Evolutionary conservation across 495 filamentous ascomycete genomes (phyloP), one percentile per base, ranked within the genome.

Genomic region (Aspergillus diversus): DNA sequence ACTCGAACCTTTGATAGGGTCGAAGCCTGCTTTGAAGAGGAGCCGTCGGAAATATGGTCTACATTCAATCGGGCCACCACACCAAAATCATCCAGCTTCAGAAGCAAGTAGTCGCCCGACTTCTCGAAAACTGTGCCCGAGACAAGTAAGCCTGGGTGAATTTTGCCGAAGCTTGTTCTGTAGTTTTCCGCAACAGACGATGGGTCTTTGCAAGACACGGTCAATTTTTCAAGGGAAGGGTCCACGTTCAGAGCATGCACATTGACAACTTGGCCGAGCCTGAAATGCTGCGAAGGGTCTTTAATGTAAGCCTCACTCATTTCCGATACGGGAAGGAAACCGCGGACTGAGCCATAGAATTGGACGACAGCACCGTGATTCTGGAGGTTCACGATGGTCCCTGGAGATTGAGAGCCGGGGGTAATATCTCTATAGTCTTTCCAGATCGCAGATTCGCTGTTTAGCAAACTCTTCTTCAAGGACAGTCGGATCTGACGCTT

Each of bases 301-400:
- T 90, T 84, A 66, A 99, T 97, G 73, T 88, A 97, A 13, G 93
- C 91, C 70, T 97, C 96, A 72, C 93, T 97, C 96, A 99, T 98
- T 71, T 99, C 94, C 4, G 90, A 90, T 3, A 96, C 87, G 1
- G 95, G 94, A 59, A 99, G 83, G 76, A 94, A 98, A 11, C 87
- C 96, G 52, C 86, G 84, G 43, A 97, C 77, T 8, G 80, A 74
- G 27, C 92, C 92, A 69, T 93, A 98, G 79, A 97, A 99, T 67
- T 97, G 93, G 54, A 98, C 90, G 21, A 96, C 85, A 12, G 94
- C 95, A 60, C 95, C 96, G 64, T 86, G 84, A 21, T 82, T 71
- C 49, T 92, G 77, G 12, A 98, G 73, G 50, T 87, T 95, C 64
- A 96, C 79, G 55, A 99, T 87, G 7, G 92, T 97, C 61, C 94